Conservation (phyloP, 225 moss, liverwort and hornwort genomes). For the Physcomitrellopsis africana region DNA sequence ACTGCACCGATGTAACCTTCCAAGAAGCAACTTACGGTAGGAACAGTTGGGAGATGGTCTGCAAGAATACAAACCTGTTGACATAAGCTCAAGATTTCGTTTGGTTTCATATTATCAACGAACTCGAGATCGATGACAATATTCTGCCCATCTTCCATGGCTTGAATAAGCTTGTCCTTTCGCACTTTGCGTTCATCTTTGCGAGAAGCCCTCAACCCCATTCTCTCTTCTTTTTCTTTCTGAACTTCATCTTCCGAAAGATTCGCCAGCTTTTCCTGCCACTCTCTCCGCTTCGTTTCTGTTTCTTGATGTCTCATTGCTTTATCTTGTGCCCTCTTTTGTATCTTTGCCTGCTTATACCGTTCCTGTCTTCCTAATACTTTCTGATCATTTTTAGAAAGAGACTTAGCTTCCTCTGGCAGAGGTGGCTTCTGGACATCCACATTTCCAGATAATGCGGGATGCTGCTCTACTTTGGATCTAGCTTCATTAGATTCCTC, state of each 20-base stretch:
- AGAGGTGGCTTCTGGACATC: constrained; percentile 44
- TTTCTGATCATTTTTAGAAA: constrained; percentile 84
- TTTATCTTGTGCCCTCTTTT: constrained; percentile 70
- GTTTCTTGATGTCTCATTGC: constrained; percentile 77
- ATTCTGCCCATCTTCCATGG: constrained; percentile 78
- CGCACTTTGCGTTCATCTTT: constrained; percentile 69
- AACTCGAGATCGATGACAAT: constrained; percentile 95
- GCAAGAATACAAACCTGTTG: constrained; percentile 64
- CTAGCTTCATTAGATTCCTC: constrained; percentile 16
- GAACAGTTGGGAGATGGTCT: not conserved
- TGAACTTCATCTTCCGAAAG: constrained; percentile 78
- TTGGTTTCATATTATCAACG: constrained; percentile 79
- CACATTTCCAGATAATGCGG: constrained; percentile 49
- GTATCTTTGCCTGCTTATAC: constrained; percentile 65
- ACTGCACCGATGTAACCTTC: not conserved
- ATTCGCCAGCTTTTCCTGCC: constrained; percentile 75
- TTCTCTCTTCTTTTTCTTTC: constrained; percentile 61
- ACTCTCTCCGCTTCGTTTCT: constrained; percentile 73
- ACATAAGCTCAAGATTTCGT: constrained; percentile 82
- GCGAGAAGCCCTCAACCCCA: constrained; percentile 59
- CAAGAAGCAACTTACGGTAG: constrained; percentile 1
- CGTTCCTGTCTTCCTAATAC: constrained; percentile 67
- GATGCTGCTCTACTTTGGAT: constrained; percentile 39
- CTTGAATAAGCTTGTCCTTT: constrained; percentile 74
- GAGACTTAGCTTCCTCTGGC: constrained; percentile 51